Base-by-base conservation (phyloP, 176 grass and related monocot species). In the Cenchrus purpureus region DNA sequence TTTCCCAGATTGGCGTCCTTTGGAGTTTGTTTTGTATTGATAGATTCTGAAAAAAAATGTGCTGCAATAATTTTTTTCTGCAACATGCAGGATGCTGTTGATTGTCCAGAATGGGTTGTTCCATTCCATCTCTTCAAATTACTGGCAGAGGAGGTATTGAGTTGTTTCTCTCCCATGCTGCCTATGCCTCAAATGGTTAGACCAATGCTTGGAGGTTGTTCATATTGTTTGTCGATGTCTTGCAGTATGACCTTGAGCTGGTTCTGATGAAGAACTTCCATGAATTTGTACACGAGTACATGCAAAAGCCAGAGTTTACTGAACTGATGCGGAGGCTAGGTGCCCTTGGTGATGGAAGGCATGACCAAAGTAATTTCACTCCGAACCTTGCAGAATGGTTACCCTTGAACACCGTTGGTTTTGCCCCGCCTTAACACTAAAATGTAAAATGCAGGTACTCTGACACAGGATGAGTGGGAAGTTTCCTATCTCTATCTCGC, bases 41-140 rank as follows among this genome's bases (percentile, higher is more conserved):
- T 48, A 6, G 58, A 10, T 71, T 59, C 49, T 42, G 10, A 51
- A 2, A 37, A n/a, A n/a, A 59, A 8, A 1, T 29, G 19, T 69
- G n/a, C 25, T 57, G 10, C 76, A 78, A 86, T 58, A 28, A 71
- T n/a, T 15, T 45, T n/a, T 19, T 25, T 58, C 73, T 71, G 15
- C 50, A 88, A 85, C 57, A 46, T 90, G n/a, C 88, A 95, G 93
- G 93, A 92, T 84, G 93, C 93, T 74, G 91, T 98, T 87, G 97
- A 98, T 91, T 98, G 97, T 78, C 93, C 93, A 19, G 97, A 98
- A 87, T 95, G 97, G 93, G 89, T 98, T 68, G 97, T 98, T 73
- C 93, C 97, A 70, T 98, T 98, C 71, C 84, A 95, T 91, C 77
- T 92, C 17, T 99, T 99, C 83, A 98, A 95, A 88, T 70, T 87